Evolutionary conservation across 495 filamentous ascomycete species (phyloP), one percentile per base, ranked within the genome.

Genomic region (Talaromyces liani): DNA sequence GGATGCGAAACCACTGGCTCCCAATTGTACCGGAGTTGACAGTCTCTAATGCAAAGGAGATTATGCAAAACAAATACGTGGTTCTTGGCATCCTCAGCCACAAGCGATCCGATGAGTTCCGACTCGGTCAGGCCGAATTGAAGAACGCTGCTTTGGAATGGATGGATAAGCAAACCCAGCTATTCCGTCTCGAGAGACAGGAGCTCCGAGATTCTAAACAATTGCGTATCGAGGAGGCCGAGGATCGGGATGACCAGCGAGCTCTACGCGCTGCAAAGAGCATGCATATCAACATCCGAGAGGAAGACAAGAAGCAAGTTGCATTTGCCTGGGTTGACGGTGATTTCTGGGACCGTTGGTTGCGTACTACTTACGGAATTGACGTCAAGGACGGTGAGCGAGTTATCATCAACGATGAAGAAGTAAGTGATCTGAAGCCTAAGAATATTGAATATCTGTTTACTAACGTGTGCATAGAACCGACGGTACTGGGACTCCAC

Each of bases 241-340:
- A 97, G 73, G 95, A 97, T 71, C 86, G 91, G 33, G 87, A 90
- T 71, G 95, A 98, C 72, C 88, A 97, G 73, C 84, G 91, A 39
- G 92, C 91, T 6, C 71, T 97, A 60, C 82, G 91, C 51, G 80
- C 85, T n/a, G 95, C 94, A 24, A 98, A 98, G 80, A 89, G 85
- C 65, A 96, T 95, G 73, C 84, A 86, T 6, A 92, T 98, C 70
- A 90, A 89, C 63, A 93, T 97, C 81, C 87, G 92, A 65, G 86
- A 90, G 69, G 83, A 91, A 61, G 87, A 91, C 70, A 88, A 88
- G 68, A 96, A 94, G 74, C 88, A 94, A 68, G 91, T 97, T 25
- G 82, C 87, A 4, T 98, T 98, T 77, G 94, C 95, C n/a, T 98
- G 95, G 95, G 91, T 98, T 7, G 94, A 98, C 73, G 92, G 92